Evolutionary conservation across 225 moss, liverwort and hornwort genomes (phyloP), one percentile per base, ranked within the genome.

Genomic region (Marchantia paleacea): DNA sequence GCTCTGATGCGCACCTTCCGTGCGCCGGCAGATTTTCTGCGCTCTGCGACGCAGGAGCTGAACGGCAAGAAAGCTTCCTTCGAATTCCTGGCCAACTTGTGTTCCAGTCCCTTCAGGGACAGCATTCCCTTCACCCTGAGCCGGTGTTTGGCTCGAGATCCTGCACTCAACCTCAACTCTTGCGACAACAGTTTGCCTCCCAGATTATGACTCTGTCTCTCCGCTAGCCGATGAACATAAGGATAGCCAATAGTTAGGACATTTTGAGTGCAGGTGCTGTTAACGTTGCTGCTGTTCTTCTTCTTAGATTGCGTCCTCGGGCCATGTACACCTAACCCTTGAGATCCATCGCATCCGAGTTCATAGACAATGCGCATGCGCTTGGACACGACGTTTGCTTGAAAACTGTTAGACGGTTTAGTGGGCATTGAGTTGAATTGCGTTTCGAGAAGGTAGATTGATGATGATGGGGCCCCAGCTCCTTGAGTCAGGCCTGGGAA

Each of bases 261-360:
- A 60, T 76, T 39, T 3, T 28, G 75, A 13, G 13, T 51, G 18
- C 54, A 55, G 26, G 24, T 5, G 55, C 54, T 55, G 6, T 30
- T 39, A 39, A 39, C 39, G 39, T 2, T 39, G 39, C 39, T 39
- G 39, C 39, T 39, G 39, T 39, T 39, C 39, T 39, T 55, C 26
- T 4, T 53, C 53, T 54, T 55, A n/a, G 74, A 53, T 74, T 60
- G 60, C 60, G 20, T 31, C 39, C 75, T 60, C 20, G 75, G 30
- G 16, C 31, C 29, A 39, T 39, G 39, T 39, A 39, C 39, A 39
- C 18, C 75, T 78, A 78, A 25, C 47, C 51, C 14, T 66, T 51
- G 65, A 53, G 52, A 78, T 67, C 78, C 78, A 78, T 64, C 64
- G 66, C 64, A 67, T 53, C 52, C 78, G 15, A 65, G 28, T 8